phyloP scores from a whole-genome alignment of 2,329 filamentous ascomycete species.

The Sporothrix curviconia region DNA sequence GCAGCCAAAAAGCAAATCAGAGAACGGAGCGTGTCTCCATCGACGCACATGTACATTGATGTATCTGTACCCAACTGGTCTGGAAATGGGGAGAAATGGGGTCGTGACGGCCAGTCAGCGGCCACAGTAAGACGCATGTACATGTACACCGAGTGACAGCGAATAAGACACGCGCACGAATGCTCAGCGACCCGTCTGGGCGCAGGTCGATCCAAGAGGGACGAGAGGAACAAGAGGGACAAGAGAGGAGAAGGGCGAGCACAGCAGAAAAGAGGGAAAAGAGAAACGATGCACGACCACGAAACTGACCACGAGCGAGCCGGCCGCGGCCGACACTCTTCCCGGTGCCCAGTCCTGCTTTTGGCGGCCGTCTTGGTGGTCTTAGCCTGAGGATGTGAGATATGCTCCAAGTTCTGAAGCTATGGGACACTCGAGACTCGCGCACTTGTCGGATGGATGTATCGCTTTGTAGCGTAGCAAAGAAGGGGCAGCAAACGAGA shows the following conservation, averaged over 20 bases:
- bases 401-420: neutral
- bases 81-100: neutral
- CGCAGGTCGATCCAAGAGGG: too few relatives aligned
- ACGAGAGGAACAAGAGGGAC: too few relatives aligned
- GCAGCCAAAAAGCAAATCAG: neutral
- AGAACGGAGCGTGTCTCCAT: neutral
- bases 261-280: neutral
- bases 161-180: conserved; percentile 1
- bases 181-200: neutral
- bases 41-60: conserved; percentile 7
- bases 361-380: too few relatives aligned
- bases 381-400: neutral
- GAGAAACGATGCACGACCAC: neutral
- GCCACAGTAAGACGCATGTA: neutral
- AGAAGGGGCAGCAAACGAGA: neutral
- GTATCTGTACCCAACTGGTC: conserved; percentile 12
- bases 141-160: neutral
- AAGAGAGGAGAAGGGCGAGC: neutral
- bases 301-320: conserved; percentile 5
- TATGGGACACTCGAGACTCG: too few relatives aligned
- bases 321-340: conserved; percentile 12
- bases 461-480: neutral
- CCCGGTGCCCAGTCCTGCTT: neutral
- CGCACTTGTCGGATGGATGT: too few relatives aligned
- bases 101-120: neutral